Evolutionary conservation across 1,139 yeast species (phyloP).

Genomic region (Casaregolazyma suthepensis): DNA sequence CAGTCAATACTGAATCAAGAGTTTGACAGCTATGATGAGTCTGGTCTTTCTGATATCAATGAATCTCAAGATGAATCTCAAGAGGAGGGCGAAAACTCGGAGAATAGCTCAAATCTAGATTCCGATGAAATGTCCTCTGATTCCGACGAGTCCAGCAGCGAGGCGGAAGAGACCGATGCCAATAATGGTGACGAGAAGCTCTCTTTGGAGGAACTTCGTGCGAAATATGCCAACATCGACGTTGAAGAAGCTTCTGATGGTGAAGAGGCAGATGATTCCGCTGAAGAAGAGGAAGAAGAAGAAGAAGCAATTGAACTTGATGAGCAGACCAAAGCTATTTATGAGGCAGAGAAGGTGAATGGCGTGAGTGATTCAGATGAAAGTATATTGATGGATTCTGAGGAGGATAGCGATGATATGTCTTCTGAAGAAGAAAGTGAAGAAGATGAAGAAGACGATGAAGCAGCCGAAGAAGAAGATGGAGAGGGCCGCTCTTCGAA

Average conservation of each 20-base stretch:
- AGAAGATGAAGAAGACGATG: slow-evolving; percentile 17
- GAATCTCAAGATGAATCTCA: slow-evolving; percentile 24
- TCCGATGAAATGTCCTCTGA: slow-evolving; percentile 21
- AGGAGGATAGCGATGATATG: slow-evolving; percentile 23
- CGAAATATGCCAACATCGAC: slow-evolving; percentile 55
- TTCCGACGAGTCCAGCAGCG: slow-evolving; percentile 8
- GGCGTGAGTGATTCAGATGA: slow-evolving; percentile 26
- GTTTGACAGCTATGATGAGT: slow-evolving; percentile 18
- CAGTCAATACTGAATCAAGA: slow-evolving; percentile 20
- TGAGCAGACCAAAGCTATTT: slow-evolving; percentile 21
- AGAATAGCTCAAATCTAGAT: slow-evolving; percentile 20
- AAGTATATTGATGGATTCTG: slow-evolving; percentile 23
- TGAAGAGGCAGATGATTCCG: slow-evolving; percentile 26
- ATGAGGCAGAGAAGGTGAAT: slow-evolving; percentile 18
- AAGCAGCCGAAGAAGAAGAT: slow-evolving; percentile 15
- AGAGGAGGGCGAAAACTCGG: slow-evolving; percentile 23
- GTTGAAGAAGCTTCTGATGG: slow-evolving; percentile 23
- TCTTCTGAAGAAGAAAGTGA: slow-evolving; percentile 21
- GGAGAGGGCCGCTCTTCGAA: not conserved
- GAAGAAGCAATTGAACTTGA: slow-evolving; percentile 21
- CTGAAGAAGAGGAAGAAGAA: slow-evolving; percentile 21
- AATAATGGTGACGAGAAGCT: slow-evolving; percentile 45
- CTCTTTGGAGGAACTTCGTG: slow-evolving; percentile 58
- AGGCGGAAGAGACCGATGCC: slow-evolving; percentile 29
- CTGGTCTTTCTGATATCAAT: slow-evolving; percentile 20